These are phyloP conservation scores for Chlorokybus atmophyticus DNA, from an alignment of 139 green algal genomes.

Conservation along the genomic window DNA sequence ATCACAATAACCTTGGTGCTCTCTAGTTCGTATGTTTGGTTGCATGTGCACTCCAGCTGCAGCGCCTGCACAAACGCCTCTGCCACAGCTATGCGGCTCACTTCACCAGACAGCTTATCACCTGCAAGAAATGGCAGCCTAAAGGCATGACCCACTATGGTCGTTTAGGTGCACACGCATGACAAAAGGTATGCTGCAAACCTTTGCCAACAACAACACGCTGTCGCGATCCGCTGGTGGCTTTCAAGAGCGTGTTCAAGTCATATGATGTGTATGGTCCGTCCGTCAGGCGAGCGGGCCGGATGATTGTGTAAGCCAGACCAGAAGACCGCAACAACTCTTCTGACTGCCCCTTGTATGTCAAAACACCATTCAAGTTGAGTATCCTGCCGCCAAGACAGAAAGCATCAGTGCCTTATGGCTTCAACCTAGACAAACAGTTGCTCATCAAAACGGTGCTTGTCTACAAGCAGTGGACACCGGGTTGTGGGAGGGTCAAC, in stretches of 20 bases:
- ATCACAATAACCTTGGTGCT: no score
- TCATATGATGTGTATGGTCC: slow-evolving; percentile 95
- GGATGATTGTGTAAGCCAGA: slow-evolving; percentile 80
- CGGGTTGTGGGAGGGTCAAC: neutral
- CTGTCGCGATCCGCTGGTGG: slow-evolving; percentile 14
- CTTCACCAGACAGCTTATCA: slow-evolving; percentile 24
- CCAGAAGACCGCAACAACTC: slow-evolving; percentile 38
- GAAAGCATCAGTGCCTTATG: neutral
- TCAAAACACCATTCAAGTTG: slow-evolving; percentile 88
- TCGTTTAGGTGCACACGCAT: neutral
- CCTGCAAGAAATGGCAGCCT: slow-evolving; percentile 4
- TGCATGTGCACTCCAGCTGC: no score
- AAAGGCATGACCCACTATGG: slow-evolving; percentile 1
- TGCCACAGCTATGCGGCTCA: slow-evolving; percentile 26
- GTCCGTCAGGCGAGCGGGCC: slow-evolving; percentile 81
- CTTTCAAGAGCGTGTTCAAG: slow-evolving; percentile 88
- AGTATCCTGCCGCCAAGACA: slow-evolving; percentile 53
- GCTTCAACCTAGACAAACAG: neutral
- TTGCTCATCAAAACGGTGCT: slow-evolving; percentile 1
- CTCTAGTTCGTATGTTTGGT: no score
- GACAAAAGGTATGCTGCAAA: neutral
- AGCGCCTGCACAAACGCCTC: slow-evolving; percentile 30
- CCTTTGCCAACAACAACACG: neutral
- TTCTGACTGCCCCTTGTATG: slow-evolving; percentile 74
- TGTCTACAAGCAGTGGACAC: no score